These are phyloP conservation scores for Colletotrichum sp. DNA, from an alignment of 2,329 filamentous ascomycete genomes.

Conservation along the genomic window DNA sequence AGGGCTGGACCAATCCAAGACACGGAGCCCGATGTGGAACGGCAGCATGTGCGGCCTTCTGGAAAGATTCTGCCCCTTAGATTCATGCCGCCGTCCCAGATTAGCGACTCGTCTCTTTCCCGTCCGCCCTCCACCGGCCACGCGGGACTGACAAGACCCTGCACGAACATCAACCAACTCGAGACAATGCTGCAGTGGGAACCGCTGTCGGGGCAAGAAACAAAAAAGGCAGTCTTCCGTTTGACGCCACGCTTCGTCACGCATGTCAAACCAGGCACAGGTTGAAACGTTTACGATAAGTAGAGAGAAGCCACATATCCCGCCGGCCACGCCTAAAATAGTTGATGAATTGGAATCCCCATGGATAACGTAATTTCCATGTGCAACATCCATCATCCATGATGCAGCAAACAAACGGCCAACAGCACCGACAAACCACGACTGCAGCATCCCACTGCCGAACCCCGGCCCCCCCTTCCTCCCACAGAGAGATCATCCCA, in stretches of 20 bases:
- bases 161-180: conserved; percentile 4
- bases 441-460: neutral
- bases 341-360: neutral
- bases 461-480: neutral
- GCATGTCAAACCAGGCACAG: conserved; percentile 3
- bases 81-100: conserved; percentile 11
- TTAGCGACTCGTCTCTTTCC: conserved; percentile 16
- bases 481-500: neutral
- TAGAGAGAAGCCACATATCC: neutral
- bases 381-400: neutral
- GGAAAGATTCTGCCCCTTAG: conserved; percentile 17
- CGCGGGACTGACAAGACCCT: conserved; percentile 12
- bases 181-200: conserved; percentile 1
- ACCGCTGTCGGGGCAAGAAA: conserved; percentile 15
- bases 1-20: conserved; percentile 15
- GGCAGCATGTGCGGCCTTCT: conserved; percentile 8
- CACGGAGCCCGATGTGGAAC: conserved; percentile 12
- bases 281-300: neutral
- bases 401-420: neutral
- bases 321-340: neutral
- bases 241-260: neutral
- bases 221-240: neutral
- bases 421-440: neutral
- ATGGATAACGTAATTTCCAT: neutral
- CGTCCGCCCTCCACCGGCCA: conserved; percentile 6